Evolutionary conservation across 495 filamentous ascomycete genomes (phyloP).

Genomic region (Halenospora varia): DNA sequence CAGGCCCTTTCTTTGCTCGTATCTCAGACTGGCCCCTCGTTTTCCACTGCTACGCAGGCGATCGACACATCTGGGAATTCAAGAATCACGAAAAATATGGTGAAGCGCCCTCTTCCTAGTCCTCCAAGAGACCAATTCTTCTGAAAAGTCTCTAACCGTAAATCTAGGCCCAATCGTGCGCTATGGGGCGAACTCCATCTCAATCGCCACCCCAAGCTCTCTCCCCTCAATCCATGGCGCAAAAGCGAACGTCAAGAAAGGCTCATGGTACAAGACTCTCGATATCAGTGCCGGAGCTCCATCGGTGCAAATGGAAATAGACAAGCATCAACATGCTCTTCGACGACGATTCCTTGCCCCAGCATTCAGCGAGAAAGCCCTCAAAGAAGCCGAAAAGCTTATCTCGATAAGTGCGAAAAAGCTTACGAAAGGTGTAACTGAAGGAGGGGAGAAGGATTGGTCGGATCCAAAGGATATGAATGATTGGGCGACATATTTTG

Average conservation of each 20-base stretch:
- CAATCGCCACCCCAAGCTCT: conserved; percentile 24
- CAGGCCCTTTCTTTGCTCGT: neutral
- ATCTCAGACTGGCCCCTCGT: conserved; percentile 1
- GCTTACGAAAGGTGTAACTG: conserved; percentile 7
- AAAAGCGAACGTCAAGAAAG: conserved; percentile 29
- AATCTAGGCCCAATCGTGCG: conserved; percentile 24
- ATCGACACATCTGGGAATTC: neutral
- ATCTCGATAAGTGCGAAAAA: conserved; percentile 17
- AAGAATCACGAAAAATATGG: conserved; percentile 19
- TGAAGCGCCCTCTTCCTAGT: conserved; percentile 2
- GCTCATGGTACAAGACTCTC: conserved; percentile 27
- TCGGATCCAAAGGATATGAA: conserved; percentile 22
- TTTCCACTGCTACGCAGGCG: conserved; percentile 3
- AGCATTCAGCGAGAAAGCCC: conserved; percentile 23
- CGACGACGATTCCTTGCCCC: conserved; percentile 1
- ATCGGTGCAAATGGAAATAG: conserved; percentile 10
- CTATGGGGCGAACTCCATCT: conserved; percentile 25
- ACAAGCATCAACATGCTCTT: neutral
- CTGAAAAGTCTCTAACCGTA: neutral
- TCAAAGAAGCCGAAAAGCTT: conserved; percentile 18
- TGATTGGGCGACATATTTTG: conserved; percentile 24
- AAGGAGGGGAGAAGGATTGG: conserved; percentile 8
- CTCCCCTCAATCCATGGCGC: conserved; percentile 25
- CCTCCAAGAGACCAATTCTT: no score
- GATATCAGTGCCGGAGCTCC: conserved; percentile 22